Evolutionary conservation across 176 grass and related monocot species (phyloP), one percentile per base, ranked within the genome.

Genomic region (Hordeum vulgare): DNA sequence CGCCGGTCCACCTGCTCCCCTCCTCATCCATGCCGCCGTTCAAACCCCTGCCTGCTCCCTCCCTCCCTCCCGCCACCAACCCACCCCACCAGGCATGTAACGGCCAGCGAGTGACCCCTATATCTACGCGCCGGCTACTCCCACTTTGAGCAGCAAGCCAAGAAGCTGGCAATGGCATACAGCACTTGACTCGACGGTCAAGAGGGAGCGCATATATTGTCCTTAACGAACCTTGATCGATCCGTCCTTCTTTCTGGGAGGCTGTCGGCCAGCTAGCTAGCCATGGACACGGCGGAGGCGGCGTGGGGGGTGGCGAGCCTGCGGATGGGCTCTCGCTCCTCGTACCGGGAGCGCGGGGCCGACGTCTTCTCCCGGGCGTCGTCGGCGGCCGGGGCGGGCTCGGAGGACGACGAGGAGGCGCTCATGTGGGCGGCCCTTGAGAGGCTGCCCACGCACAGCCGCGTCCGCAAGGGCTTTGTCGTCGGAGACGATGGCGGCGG

Each of bases 351-450:
- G 37, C 49, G 80, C 6, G 67, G 77, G 5, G n/a, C 56, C 9
- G 89, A 88, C 61, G 85, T 81, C 23, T 91, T 91, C 81, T 91
- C 89, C 28, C 44, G 79, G 39, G 82, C 64, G 27, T 74, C 83
- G 4, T 79, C 47, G 1, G 47, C 76, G 6, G 71, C 71, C 25
- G 9, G 75, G 78, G 65, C 64, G 3, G 76, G 36, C 76, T 61
- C 34, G 5, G 90, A 89, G 45, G 90, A 92, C 60, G 90, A 92
- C 9, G 90, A 92, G 66, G 90, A 92, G 57, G 83, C 90, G 25
- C 86, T 92, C 72, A 92, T 29, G 66, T 92, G 90, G 90, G 90
- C 90, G 8, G 90, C 90, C 14, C 73, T 92, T 9, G 90, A 92
- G 90, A 89, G 88, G 79, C 78, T 92, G 24, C 86, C 90, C 42